Evolutionary conservation across 1,284 basidiomycete species (phyloP).

Genomic region (Trametes versicolor): DNA sequence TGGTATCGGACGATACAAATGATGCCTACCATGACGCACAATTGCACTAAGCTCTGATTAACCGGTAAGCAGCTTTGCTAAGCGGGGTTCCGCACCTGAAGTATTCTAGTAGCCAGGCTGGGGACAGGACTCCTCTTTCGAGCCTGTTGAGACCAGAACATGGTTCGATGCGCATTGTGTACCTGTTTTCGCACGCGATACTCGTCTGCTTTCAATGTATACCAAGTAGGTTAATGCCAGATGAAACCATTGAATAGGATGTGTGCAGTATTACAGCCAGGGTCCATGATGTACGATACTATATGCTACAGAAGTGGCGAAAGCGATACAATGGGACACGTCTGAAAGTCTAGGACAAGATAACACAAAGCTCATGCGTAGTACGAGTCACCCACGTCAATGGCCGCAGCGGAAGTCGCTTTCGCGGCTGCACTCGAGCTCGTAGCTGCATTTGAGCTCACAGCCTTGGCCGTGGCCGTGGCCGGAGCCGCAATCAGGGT

Average conservation of each 20-base stretch:
- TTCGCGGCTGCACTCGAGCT: background rate
- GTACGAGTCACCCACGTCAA: conserved; percentile 12
- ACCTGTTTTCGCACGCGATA: background rate
- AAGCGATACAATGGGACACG: conserved; percentile 11
- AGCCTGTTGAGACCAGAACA: too few species aligned
- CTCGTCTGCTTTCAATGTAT: too few species aligned
- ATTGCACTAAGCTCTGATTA: too few species aligned
- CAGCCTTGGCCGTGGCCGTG: background rate
- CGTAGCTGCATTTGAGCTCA: background rate
- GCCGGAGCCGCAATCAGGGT: conserved; percentile 10
- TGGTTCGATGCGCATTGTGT: too few species aligned
- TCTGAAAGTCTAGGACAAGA: background rate
- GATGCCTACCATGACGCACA: too few species aligned
- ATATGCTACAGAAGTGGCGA: conserved; percentile 25
- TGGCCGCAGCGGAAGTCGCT: conserved; percentile 10
- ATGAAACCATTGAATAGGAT: background rate
- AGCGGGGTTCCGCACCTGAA: too few species aligned
- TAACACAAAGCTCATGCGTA: conserved; percentile 3
- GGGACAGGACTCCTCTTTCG: too few species aligned
- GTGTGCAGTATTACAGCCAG: background rate
- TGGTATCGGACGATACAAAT: too few species aligned
- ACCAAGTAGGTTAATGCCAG: background rate
- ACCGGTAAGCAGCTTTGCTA: too few species aligned
- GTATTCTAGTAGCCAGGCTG: too few species aligned
- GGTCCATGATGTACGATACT: conserved; percentile 6